phyloP scores from a whole-genome alignment of 2,329 filamentous ascomycete species.

The Trichoderma semiorbis region DNA sequence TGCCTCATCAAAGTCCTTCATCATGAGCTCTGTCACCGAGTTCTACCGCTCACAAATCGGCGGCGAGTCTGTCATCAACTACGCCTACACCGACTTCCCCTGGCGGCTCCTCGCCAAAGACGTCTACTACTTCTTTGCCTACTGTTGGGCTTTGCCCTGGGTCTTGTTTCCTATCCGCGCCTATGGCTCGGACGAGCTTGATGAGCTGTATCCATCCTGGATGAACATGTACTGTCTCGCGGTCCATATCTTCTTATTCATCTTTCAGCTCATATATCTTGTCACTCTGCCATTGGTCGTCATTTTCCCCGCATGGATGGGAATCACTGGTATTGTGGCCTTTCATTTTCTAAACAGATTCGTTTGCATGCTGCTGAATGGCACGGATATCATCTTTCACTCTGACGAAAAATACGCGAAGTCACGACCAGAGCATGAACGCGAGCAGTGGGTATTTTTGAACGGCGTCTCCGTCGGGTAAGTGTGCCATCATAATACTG shows the following conservation, averaged over 20 bases:
- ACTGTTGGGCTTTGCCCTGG: constrained; percentile 55
- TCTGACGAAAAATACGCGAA: constrained; percentile 54
- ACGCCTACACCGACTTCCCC: constrained; percentile 57
- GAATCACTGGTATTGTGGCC: constrained; percentile 34
- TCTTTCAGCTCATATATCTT: constrained; percentile 60
- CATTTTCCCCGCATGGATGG: constrained; percentile 49
- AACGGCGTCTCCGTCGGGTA: constrained; percentile 68
- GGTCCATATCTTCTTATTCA: constrained; percentile 55
- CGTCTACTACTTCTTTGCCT: constrained; percentile 53
- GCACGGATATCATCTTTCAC: constrained; percentile 44
- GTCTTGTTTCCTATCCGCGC: constrained; percentile 58
- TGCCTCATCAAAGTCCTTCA: background rate
- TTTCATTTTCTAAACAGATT: constrained; percentile 51
- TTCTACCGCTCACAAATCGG: constrained; percentile 60
- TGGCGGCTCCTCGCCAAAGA: constrained; percentile 50
- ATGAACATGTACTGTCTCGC: constrained; percentile 55
- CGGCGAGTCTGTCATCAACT: constrained; percentile 55
- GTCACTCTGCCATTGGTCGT: constrained; percentile 51
- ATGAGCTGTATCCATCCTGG: constrained; percentile 60
- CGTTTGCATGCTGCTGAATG: constrained; percentile 51
- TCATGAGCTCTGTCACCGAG: constrained; percentile 39
- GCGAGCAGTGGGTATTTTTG: constrained; percentile 76
- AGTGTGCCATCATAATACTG: constrained; percentile 24
- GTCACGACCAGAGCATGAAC: constrained; percentile 46
- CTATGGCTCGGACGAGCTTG: constrained; percentile 50